Evolutionary conservation across 345 rosid species (phyloP), one percentile per base, ranked within the genome.

Genomic region (Alliaria petiolata): DNA sequence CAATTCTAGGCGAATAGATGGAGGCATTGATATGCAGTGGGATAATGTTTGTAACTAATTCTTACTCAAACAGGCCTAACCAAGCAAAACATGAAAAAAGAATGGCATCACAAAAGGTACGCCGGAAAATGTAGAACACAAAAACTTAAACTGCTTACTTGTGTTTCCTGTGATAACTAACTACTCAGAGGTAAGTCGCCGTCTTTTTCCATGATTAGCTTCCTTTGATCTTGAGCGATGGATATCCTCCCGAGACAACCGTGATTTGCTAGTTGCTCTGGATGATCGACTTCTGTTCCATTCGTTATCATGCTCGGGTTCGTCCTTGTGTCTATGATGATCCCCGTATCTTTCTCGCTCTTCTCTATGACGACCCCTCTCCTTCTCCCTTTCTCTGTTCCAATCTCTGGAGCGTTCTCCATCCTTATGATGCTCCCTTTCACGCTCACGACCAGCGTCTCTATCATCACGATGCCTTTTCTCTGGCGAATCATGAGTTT

Each of bases 121-220:
- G 25, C 25, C 25, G 1, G 25, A 22, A 22, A 22, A 22, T 22
- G 25, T 22, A 22, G 25, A 22, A 22, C 25, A 3, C 30, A 26
- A 26, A 26, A 26, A 26, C 30, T 26, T 26, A 47, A 57, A 44
- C n/a, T 56, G 51, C 73, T 75, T 67, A 60, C 78, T 57, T 72
- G 53, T 22, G 26, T 36, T 3, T 0, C 30, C 30, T 4, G 4
- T 26, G 67, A 63, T 25, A 57, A 0, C 77, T 25, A 57, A 0
- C 77, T 72, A 89, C 59, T 89, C 92, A 2, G 86, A 74, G 5
- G 85, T 81, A 61, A 85, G 85, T 50, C 90, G 82, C 39, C 95
- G 82, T 74, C 95, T 89, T 82, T 89, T 89, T 45, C 89, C 91
- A 85, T 87, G 85, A 74, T 89, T 89, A 76, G 83, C 84, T 65